A percentile compares a stretch with the other conserved stretches of the same genome.
phyloP scores from a whole-genome alignment of 805 yeast genomes.

The Candida qinlingensis region DNA sequence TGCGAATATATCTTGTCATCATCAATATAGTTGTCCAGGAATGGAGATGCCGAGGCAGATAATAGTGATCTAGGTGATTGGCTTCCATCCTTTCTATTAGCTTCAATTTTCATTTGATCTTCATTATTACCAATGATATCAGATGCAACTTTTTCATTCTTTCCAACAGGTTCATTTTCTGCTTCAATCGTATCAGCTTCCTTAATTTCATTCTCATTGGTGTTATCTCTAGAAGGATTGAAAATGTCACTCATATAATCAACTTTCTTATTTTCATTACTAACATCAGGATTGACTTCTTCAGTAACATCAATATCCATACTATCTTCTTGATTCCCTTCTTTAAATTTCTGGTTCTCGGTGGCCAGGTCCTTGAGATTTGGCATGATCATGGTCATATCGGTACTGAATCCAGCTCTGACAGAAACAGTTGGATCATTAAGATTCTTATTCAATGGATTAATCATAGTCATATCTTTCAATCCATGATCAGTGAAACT shows the following conservation, averaged over 20 bases:
- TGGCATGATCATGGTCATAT: constrained; percentile 36
- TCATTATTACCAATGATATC: neutral
- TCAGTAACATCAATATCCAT: constrained; percentile 12
- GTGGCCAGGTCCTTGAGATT: constrained; percentile 5
- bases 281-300: too few relatives aligned
- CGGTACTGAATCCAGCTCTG: constrained; percentile 19
- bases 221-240: constrained; percentile 4
- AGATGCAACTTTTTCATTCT: neutral
- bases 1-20: constrained; percentile 11
- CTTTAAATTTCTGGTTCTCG: neutral
- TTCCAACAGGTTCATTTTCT: constrained; percentile 1
- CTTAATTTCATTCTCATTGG: constrained; percentile 4
- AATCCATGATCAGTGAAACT: constrained; percentile 16
- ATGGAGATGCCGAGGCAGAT: constrained; percentile 16
- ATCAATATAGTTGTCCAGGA: constrained; percentile 16
- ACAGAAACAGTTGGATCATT: constrained; percentile 15
- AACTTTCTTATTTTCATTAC: neutral
- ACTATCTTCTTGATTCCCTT: neutral
- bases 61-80: constrained; percentile 6
- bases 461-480: constrained; percentile 27
- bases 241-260: constrained; percentile 23
- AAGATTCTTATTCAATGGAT: constrained; percentile 14
- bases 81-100: neutral
- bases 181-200: neutral
- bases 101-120: constrained; percentile 3